phyloP scores from a whole-genome alignment of 2,329 filamentous ascomycete species.

The Westerdykella sp. region DNA sequence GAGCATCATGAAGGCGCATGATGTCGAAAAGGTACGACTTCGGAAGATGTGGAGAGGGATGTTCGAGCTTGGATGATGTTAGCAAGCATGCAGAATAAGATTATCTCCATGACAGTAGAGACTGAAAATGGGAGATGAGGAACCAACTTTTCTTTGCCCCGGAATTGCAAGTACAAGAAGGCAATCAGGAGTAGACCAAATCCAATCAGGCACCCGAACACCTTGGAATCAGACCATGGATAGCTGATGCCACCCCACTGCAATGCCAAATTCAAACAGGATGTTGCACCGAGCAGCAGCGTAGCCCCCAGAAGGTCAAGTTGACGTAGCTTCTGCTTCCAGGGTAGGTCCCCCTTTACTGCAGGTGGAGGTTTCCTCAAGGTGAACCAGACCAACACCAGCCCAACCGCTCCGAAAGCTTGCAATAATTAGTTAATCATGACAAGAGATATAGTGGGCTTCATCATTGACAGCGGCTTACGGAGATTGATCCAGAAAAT shows the following conservation, averaged over 20 bases:
- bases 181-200: slow-evolving; percentile 2
- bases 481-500: slow-evolving; percentile 30
- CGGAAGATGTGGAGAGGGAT: slow-evolving; percentile 36
- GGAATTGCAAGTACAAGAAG: slow-evolving; percentile 2
- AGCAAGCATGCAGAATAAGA: too few species aligned
- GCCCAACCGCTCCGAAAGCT: slow-evolving; percentile 1
- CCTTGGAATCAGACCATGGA: slow-evolving; percentile 22
- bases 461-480: slow-evolving; percentile 4
- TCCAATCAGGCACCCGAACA: slow-evolving; percentile 34
- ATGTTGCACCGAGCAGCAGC: slow-evolving; percentile 34
- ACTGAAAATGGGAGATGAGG: too few species aligned
- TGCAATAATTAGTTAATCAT: background rate
- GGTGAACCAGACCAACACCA: slow-evolving; percentile 31
- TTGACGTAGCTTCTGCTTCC: slow-evolving; percentile 36
- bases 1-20: slow-evolving; percentile 30
- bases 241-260: slow-evolving; percentile 37
- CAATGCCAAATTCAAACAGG: slow-evolving; percentile 41
- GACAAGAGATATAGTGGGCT: too few species aligned
- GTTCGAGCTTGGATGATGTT: slow-evolving; percentile 21
- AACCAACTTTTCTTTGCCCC: slow-evolving; percentile 1
- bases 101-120: too few species aligned
- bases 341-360: slow-evolving; percentile 2
- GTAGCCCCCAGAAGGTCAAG: slow-evolving; percentile 41
- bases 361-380: slow-evolving; percentile 30
- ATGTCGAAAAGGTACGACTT: slow-evolving; percentile 28